Percentiles rank a stretch among this genome's conserved stretches.
Conservation (phyloP, 164 flowering plant species). For the Cinnamomum chago region DNA sequence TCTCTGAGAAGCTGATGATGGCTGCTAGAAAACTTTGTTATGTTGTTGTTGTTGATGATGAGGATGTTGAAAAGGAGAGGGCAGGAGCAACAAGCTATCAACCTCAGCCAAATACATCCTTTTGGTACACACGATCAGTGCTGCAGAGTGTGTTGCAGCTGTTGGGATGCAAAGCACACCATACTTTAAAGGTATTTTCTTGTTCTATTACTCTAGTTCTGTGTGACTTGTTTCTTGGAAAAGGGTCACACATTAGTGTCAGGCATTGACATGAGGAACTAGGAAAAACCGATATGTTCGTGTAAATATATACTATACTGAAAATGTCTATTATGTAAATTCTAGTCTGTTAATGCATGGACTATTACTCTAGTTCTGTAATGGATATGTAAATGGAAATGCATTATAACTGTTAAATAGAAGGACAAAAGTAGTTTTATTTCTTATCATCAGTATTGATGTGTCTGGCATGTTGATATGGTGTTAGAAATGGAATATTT, state of each 20-base stretch:
- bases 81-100: constrained; percentile 5
- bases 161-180: constrained; percentile 28
- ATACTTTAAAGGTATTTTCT: constrained; percentile 25
- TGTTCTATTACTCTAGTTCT: neutral
- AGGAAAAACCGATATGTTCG: neutral
- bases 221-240: neutral
- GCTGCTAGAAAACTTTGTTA: constrained; percentile 13
- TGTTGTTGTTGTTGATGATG: constrained; percentile 14
- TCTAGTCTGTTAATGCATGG: no score
- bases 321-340: no score
- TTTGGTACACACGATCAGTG: constrained; percentile 20
- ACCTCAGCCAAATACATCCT: constrained; percentile 6
- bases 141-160: constrained; percentile 26
- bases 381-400: no score
- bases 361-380: no score
- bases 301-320: no score
- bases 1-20: neutral
- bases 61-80: constrained; percentile 4
- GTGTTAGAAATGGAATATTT: no score
- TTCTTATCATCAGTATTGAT: no score
- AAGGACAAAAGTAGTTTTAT: no score
- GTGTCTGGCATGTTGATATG: no score
- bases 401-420: no score
- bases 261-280: neutral
- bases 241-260: neutral